Base-by-base conservation (phyloP, 78 protist genomes). In the Chrysochromulina parva region DNA sequence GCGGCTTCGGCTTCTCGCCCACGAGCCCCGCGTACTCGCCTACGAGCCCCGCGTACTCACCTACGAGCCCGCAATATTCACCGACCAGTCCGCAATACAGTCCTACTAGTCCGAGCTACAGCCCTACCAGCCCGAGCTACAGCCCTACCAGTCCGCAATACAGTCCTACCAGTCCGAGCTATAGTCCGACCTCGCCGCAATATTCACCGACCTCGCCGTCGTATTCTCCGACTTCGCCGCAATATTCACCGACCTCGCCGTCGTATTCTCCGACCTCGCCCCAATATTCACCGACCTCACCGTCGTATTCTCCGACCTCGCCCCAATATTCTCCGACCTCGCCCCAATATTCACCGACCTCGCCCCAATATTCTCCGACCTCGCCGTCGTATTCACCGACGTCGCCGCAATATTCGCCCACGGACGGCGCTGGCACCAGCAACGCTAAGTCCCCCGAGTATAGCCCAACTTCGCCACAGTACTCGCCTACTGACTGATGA, bases 361-460 rank as follows among this genome's bases (percentile, higher is more conserved):
- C 85, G 1, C 95, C 95, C 19, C 28, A 60, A 10, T 95, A 94
- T 85, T 58, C 91, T 2, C 97, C 97, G 1, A 11, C 96, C 16
- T 74, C 89, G 52, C 71, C 93, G 9, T 13, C 58, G 52, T 94
- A 95, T 90, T 50, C 91, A 9, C 97, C 98, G 17, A 90, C 96
- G 10, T 85, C 92, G 17, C 98, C 97, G 20, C 2, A 86, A 1
- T 97, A 96, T 84, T 85, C 95, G 52, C 22, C 58, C 2, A 13
- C 58, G n/a, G n/a, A n/a, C n/a, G n/a, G n/a, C n/a, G n/a, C n/a
- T n/a, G 78, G 20, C n/a, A 38, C 16, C 78, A 69, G 78, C 53
- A 13, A 9, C n/a, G 48, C 93, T 24, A 54, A 71, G 28, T 28
- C 84, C 54, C 89, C 93, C 3, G 24, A 38, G 16, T 90, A 90